Base-by-base conservation (phyloP, 2,329 filamentous ascomycete species). In the Cucurbitaria berberidis region DNA sequence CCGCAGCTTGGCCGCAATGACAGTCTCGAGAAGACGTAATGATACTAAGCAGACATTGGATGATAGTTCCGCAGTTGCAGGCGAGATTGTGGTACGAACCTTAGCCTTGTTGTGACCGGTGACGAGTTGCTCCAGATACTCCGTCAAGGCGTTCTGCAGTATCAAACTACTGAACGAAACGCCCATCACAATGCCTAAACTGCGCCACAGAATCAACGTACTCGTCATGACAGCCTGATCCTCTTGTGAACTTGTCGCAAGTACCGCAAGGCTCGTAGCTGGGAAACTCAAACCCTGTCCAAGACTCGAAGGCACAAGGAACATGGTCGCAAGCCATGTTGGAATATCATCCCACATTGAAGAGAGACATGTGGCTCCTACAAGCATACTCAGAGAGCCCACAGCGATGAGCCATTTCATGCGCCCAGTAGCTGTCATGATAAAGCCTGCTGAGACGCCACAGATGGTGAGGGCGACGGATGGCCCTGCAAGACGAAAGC, bases 171-270 rank as follows among this genome's bases (percentile, higher is more conserved):
- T 89, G 46, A 82, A 77, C 0, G 89, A 86, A 39, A 93, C 84
- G n/a, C 89, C 90, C 66, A 92, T 80, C 1, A 93, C 89, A 50
- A 82, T 83, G 6, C 89, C 90, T 5, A 93, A 74, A 52, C 84
- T 86, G 48, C 89, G 82, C 85, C 88, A 91, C 16, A 93, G 76
- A 16, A 88, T 82, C 55, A 93, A 77, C 0, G 89, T 91, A 47
- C 83, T 86, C 1, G 88, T 89, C 63, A 79, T 76, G 18, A 79
- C 77, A 0, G 78, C 78, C 55, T 80, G 77, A 10, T 80, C 78
- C 26, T 74, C 74, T 53, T 77, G 73, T 4, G 69, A 69, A 44
- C 76, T 78, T 11, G 76, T 73, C 1, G 77, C 75, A 3, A 80
- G 69, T 9, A 77, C 72, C 1, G 74, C 74, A 27, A 80, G 69